Base-by-base conservation (phyloP, 2,329 filamentous ascomycete species). In the Chrysosporium keratinophilum region DNA sequence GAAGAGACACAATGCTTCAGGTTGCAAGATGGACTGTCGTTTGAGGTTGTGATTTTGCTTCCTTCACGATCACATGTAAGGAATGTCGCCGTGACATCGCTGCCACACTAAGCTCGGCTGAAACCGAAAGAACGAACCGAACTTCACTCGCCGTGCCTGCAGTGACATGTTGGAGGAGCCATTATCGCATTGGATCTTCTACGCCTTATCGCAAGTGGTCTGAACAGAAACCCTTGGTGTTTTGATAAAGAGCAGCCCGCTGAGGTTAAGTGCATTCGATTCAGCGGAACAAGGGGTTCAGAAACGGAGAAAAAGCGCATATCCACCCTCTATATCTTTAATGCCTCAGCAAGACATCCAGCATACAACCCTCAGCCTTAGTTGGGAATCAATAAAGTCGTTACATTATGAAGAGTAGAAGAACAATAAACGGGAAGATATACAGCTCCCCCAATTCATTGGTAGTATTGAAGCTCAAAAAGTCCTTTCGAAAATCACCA, bases 401-500 rank as follows among this genome's bases (percentile, higher is more conserved):
- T 47, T 37, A 44, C 46, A 49, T 46, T 34, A 40, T 44, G 44
- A 51, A 42, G 39, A 46, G 33, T 44, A 46, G 33, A 45, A 23
- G 17, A 20, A 43, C 34, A 34, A 19, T n/a, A 28, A 46, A 47
- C 15, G 40, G 50, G 39, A 45, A 52, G 19, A 52, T 44, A 52
- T 40, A 47, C 50, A 53, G 40, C 50, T 53, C 42, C 42, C 19
- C 35, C 23, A 46, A 28, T 40, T n/a, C 41, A 34, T 11, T 53
- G 35, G 35, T 42, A 35, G 34, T 43, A 54, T 14, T 37, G 19
- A 54, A 54, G 20, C 15, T 39, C 43, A 31, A 43, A 50, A 50
- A 28, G 7, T 7, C 12, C 52, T 3, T 19, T 15, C 19, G 31
- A 6, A 39, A 34, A 31, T 35, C 15, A 47, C 14, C 58, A 71